A percentile compares a stretch with the other conserved stretches of the same genome.
Conservation (phyloP, 2,329 filamentous ascomycete genomes). For the Nannizziopsis arthrosporioides region DNA sequence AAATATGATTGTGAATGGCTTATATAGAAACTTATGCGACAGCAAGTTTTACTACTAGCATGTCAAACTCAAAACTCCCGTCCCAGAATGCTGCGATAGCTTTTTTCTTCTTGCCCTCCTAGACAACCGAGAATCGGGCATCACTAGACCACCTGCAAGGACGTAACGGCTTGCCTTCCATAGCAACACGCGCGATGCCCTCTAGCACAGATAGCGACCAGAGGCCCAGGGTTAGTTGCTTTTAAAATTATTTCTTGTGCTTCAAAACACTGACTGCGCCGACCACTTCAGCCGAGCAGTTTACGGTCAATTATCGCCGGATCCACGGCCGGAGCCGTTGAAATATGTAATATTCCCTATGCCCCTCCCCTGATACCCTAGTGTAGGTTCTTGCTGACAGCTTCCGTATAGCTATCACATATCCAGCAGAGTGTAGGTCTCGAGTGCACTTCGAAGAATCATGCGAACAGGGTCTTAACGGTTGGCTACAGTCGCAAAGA, state of each 20-base stretch:
- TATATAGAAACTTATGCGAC: too few species aligned
- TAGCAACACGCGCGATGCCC: conserved; percentile 6
- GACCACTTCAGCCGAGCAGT: conserved; percentile 52
- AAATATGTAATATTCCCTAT: conserved; percentile 55
- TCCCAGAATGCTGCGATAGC: too few species aligned
- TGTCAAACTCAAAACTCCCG: too few species aligned
- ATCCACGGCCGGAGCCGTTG: conserved; percentile 82
- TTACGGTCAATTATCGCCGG: conserved; percentile 85
- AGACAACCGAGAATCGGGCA: too few species aligned
- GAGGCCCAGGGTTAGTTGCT: conserved; percentile 26
- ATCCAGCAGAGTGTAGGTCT: conserved; percentile 77
- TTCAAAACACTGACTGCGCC: conserved; percentile 20
- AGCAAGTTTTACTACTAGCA: too few species aligned
- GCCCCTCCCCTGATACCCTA: not conserved
- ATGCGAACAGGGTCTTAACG: not conserved
- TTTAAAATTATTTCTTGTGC: not conserved
- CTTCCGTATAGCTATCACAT: conserved; percentile 58
- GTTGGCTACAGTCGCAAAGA: conserved; percentile 64
- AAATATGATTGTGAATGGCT: too few species aligned
- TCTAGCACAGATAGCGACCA: conserved; percentile 23
- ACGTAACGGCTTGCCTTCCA: too few species aligned
- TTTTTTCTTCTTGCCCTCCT: too few species aligned
- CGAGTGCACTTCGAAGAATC: not conserved
- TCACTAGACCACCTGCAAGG: too few species aligned
- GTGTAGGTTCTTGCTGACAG: not conserved